Percentiles rank a stretch among this genome's conserved stretches.
phyloP scores from a whole-genome alignment of 192 early-diverging fungal species.

The Phlyctochytrium arcticum region DNA sequence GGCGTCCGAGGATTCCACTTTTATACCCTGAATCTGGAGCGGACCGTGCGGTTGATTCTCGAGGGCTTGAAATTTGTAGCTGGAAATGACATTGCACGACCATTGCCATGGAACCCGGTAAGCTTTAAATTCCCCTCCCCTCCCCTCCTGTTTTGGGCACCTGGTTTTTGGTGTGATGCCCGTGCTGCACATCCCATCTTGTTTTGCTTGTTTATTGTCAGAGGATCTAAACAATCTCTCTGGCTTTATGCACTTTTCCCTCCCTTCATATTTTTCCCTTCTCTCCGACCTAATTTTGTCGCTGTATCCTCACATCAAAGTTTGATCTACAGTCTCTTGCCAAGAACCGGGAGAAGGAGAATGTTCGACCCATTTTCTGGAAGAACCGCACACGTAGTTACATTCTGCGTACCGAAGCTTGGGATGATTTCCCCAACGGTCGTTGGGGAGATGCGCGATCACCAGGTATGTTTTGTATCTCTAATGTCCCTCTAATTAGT shows the following conservation, averaged over 20 bases:
- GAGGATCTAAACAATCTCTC: too few species aligned
- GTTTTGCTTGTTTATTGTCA: conserved; percentile 7
- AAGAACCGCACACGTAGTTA: conserved; percentile 90
- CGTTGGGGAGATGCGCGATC: conserved; percentile 97
- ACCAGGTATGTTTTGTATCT: conserved; percentile 65
- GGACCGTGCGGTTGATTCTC: conserved; percentile 79
- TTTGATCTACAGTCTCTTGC: conserved; percentile 58
- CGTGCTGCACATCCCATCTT: background rate
- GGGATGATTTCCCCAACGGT: conserved; percentile 99
- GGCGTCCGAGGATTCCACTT: conserved; percentile 86
- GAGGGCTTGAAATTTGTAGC: conserved; percentile 79
- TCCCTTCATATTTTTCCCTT: background rate
- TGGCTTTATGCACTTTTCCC: too few species aligned
- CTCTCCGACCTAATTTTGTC: conserved; percentile 11
- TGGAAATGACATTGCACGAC: conserved; percentile 61
- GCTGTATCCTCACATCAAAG: too few species aligned
- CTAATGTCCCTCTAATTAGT: too few species aligned
- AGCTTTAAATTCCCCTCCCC: too few species aligned
- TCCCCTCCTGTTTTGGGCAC: background rate
- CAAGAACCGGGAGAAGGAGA: conserved; percentile 85
- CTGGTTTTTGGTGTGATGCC: background rate
- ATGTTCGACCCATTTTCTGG: conserved; percentile 99
- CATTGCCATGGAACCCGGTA: conserved; percentile 79
- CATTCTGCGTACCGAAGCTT: conserved; percentile 81
- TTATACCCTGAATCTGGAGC: conserved; percentile 91